Conservation (phyloP, 805 yeast species). For the Ascoidea asiatica region DNA sequence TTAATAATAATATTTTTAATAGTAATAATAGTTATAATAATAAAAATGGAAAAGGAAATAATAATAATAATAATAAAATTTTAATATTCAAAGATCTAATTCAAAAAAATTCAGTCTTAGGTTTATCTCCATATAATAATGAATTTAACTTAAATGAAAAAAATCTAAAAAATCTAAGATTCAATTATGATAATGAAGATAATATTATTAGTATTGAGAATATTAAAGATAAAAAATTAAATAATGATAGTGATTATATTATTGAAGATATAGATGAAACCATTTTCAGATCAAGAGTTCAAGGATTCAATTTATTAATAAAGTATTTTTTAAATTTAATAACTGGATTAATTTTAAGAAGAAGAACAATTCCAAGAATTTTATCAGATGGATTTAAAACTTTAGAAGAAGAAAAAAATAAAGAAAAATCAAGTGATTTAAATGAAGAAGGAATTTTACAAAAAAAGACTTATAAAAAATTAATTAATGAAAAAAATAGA, state of each 20-base stretch:
- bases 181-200: background rate
- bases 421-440: slow-evolving; percentile 4
- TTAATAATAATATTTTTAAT: slow-evolving; percentile 14
- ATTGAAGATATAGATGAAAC: too few species aligned
- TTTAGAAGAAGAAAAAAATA: slow-evolving; percentile 6
- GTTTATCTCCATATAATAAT: background rate
- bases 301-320: too few species aligned
- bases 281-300: too few species aligned
- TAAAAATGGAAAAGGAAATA: slow-evolving; percentile 5
- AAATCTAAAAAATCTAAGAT: background rate
- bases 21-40: slow-evolving; percentile 12
- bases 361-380: background rate
- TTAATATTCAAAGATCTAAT: background rate
- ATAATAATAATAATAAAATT: background rate
- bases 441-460: slow-evolving; percentile 10
- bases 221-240: background rate
- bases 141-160: slow-evolving; percentile 1
- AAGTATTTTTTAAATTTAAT: too few species aligned
- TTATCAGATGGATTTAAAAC: too few species aligned
- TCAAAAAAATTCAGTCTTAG: background rate
- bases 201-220: too few species aligned
- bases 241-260: too few species aligned
- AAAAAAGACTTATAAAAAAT: background rate
- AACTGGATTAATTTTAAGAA: background rate
- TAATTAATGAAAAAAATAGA: slow-evolving; percentile 10